A percentile compares a stretch with the other conserved stretches of the same genome.
These are phyloP conservation scores for Aegilops umbellulata DNA, from an alignment of 176 grass and related monocot genomes.

Conservation along the genomic window DNA sequence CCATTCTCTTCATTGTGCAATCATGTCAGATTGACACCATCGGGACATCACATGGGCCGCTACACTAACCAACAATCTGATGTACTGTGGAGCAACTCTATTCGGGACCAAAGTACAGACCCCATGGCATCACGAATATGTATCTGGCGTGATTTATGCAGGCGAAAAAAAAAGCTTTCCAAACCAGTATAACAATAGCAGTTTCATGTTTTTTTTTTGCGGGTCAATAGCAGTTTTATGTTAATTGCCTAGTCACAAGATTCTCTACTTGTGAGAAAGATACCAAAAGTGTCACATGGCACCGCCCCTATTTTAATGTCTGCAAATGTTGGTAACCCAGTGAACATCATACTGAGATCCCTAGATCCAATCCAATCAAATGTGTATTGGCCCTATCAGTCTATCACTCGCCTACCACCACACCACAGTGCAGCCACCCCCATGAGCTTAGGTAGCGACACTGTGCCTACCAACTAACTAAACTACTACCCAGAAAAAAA, in stretches of 20 bases:
- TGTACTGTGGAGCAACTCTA: constrained; percentile 17
- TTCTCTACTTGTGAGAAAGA: constrained; percentile 1
- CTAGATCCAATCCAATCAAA: constrained; percentile 17
- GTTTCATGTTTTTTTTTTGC: neutral
- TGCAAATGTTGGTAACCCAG: neutral
- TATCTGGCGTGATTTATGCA: neutral
- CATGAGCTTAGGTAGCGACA: neutral
- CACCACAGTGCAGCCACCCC: neutral
- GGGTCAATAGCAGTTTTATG: no score
- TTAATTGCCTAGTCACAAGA: constrained; percentile 11
- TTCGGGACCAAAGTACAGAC: constrained; percentile 24
- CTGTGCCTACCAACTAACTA: neutral
- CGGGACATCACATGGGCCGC: constrained; percentile 31
- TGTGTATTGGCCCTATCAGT: neutral
- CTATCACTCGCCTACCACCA: neutral
- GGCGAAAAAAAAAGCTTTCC: neutral
- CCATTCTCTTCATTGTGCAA: constrained; percentile 46
- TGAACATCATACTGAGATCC: constrained; percentile 15
- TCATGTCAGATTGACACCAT: constrained; percentile 34
- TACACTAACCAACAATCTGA: constrained; percentile 43
- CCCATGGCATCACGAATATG: neutral
- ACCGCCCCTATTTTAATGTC: constrained; percentile 16
- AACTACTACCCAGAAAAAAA: neutral
- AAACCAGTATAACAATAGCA: neutral
- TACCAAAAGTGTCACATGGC: constrained; percentile 17